Percentiles rank a stretch among this genome's conserved stretches.
Conservation (phyloP, 805 yeast species). For the Candida nanaspora region DNA sequence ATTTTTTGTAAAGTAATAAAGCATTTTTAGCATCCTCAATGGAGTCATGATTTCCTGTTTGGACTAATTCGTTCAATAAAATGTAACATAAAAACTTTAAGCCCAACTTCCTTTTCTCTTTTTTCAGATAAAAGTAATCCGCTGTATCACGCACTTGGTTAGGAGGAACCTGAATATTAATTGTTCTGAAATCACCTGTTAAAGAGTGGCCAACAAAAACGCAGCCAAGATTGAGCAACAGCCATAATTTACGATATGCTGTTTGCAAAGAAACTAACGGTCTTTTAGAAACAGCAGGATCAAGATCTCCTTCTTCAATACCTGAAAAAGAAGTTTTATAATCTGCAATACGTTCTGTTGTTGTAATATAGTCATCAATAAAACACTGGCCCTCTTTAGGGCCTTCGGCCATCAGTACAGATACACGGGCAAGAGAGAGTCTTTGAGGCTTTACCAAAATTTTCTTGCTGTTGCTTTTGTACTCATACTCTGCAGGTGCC, state of each 20-base stretch:
- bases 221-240: constrained; percentile 80
- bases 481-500: constrained; percentile 71
- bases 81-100: constrained; percentile 82
- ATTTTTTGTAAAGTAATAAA: constrained; percentile 64
- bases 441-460: constrained; percentile 65
- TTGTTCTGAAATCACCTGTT: constrained; percentile 84
- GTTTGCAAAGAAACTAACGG: constrained; percentile 74
- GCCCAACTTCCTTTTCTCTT: constrained; percentile 70
- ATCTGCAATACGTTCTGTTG: constrained; percentile 65
- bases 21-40: constrained; percentile 95
- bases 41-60: constrained; percentile 92
- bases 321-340: constrained; percentile 90
- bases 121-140: constrained; percentile 66
- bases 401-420: constrained; percentile 75
- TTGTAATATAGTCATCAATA: constrained; percentile 87
- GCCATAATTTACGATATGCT: constrained; percentile 86
- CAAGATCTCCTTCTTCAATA: constrained; percentile 87
- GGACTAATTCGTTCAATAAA: constrained; percentile 68
- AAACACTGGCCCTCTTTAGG: constrained; percentile 66
- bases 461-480: constrained; percentile 67
- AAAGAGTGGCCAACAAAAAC: constrained; percentile 94
- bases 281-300: constrained; percentile 55
- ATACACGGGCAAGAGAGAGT: constrained; percentile 78
- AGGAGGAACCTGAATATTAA: constrained; percentile 82
- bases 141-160: constrained; percentile 87